Evolutionary conservation across 192 early-diverging fungal genomes (phyloP).

Genomic region (Coemansia erecta): DNA sequence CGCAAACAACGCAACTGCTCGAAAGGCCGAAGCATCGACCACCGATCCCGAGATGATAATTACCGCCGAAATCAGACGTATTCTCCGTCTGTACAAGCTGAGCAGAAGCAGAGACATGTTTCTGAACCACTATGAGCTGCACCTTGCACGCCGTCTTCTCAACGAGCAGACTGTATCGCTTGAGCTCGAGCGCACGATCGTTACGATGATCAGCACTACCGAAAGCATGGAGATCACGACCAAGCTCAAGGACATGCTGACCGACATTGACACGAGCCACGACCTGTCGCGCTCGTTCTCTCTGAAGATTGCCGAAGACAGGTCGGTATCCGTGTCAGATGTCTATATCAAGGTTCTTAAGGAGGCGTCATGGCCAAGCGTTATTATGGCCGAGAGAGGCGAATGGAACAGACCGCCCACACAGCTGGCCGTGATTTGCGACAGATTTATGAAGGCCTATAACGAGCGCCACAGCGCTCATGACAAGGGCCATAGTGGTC

Average conservation of each 20-base stretch:
- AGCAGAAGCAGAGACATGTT: constrained; percentile 53
- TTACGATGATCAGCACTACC: constrained; percentile 72
- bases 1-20: not conserved
- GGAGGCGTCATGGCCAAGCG: constrained; percentile 48
- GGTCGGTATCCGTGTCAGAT: constrained; percentile 58
- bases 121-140: constrained; percentile 90
- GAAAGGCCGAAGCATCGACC: constrained; percentile 1
- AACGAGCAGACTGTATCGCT: constrained; percentile 75
- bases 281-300: constrained; percentile 6
- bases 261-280: constrained; percentile 59
- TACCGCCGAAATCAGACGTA: not conserved
- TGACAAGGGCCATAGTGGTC: constrained; percentile 73
- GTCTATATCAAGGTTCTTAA: constrained; percentile 79
- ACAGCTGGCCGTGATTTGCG: constrained; percentile 83
- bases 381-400: constrained; percentile 44
- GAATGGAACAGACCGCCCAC: constrained; percentile 76
- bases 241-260: constrained; percentile 88
- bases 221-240: constrained; percentile 86
- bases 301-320: not conserved
- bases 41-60: not conserved
- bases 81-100: not conserved
- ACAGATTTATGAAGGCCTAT: constrained; percentile 78
- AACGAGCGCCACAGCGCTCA: constrained; percentile 68
- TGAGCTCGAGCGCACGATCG: constrained; percentile 84
- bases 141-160: constrained; percentile 88